phyloP scores from a whole-genome alignment of 2,329 filamentous ascomycete species.

The Xylaria sp. region DNA sequence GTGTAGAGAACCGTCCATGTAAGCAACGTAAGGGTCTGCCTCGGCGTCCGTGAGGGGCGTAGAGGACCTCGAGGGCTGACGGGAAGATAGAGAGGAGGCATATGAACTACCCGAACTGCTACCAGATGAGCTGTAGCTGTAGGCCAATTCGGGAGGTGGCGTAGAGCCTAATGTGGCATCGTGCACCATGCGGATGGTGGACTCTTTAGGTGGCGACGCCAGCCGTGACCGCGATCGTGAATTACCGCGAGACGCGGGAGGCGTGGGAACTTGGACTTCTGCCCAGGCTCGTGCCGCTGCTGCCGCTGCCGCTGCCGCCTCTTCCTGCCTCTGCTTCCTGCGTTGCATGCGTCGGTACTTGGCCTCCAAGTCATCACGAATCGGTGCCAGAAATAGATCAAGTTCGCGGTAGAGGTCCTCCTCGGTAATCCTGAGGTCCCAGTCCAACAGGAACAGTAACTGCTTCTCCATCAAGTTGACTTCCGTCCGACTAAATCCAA shows the following conservation, averaged over 20 bases:
- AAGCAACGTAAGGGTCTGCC: slow-evolving; percentile 52
- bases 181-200: slow-evolving; percentile 52
- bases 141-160: slow-evolving; percentile 61
- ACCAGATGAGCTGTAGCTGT: slow-evolving; percentile 53
- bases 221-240: slow-evolving; percentile 49
- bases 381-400: slow-evolving; percentile 87
- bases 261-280: slow-evolving; percentile 55
- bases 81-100: slow-evolving; percentile 58
- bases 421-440: slow-evolving; percentile 87
- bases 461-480: slow-evolving; percentile 99
- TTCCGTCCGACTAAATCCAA: slow-evolving; percentile 93
- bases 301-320: slow-evolving; percentile 48
- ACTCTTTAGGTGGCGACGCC: slow-evolving; percentile 51
- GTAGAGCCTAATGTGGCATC: slow-evolving; percentile 49
- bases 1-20: slow-evolving; percentile 56
- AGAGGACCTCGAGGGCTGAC: slow-evolving; percentile 60
- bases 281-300: slow-evolving; percentile 53
- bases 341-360: slow-evolving; percentile 63
- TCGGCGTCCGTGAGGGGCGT: slow-evolving; percentile 62
- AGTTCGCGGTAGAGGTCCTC: slow-evolving; percentile 88
- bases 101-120: slow-evolving; percentile 58
- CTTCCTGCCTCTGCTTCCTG: slow-evolving; percentile 55
- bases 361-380: slow-evolving; percentile 70
- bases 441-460: slow-evolving; percentile 91
- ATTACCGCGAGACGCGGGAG: slow-evolving; percentile 58